A percentile compares a stretch with the other conserved stretches of the same genome.
Evolutionary conservation across 108 stramenopile species (phyloP).

Genomic region (Fistulifera pelliculosa): DNA sequence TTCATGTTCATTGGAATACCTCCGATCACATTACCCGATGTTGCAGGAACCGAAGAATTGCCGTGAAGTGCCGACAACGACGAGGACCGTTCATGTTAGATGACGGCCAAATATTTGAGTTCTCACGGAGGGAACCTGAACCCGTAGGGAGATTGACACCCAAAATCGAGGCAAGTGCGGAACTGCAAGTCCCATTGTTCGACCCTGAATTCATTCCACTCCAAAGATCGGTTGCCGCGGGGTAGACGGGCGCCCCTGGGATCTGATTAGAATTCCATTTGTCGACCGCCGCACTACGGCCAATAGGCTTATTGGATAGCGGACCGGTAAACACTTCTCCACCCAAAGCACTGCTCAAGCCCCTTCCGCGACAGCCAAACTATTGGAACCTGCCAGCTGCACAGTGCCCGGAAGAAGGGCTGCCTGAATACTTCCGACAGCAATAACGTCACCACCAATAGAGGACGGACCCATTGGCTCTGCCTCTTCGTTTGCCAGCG

Average conservation of each 20-base stretch:
- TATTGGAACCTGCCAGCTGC: constrained; percentile 17
- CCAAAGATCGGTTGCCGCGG: not conserved
- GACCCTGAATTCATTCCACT: not conserved
- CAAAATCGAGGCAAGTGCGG: constrained; percentile 77
- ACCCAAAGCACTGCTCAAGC: constrained; percentile 25
- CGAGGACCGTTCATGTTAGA: constrained; percentile 11
- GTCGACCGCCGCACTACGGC: constrained; percentile 26
- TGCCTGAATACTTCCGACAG: not conserved
- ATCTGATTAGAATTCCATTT: constrained; percentile 31
- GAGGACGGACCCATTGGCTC: too few relatives aligned
- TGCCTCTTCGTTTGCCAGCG: too few relatives aligned
- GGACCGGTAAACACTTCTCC: constrained; percentile 48
- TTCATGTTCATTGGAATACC: constrained; percentile 9
- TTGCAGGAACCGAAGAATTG: constrained; percentile 32
- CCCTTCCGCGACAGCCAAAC: not conserved
- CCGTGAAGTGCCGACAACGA: constrained; percentile 38
- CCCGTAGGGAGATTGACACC: constrained; percentile 77
- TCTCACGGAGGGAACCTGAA: constrained; percentile 61
- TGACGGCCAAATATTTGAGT: constrained; percentile 25
- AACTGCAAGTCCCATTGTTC: constrained; percentile 33
- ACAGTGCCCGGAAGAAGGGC: constrained; percentile 1
- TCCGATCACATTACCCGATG: constrained; percentile 19
- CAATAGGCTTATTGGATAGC: constrained; percentile 16
- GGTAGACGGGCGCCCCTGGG: constrained; percentile 13
- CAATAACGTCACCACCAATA: constrained; percentile 36